Evolutionary conservation across 176 grass and related monocot species (phyloP), one percentile per base, ranked within the genome.

Genomic region (Panicum miliaceum): DNA sequence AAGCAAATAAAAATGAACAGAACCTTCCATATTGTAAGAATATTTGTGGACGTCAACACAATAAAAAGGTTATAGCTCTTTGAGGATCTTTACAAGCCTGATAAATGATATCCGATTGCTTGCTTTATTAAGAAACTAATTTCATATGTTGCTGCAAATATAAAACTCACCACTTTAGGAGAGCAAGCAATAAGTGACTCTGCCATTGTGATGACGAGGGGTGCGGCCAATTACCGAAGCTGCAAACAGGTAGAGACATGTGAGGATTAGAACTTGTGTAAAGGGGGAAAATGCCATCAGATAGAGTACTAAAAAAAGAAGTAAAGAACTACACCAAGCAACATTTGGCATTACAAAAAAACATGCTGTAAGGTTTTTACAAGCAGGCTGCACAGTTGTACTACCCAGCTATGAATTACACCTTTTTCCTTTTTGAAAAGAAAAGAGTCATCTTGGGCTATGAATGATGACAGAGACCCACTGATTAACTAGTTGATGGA

Each of bases 171-270:
- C 71, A 61, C 63, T 41, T 4, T 76, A 82, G 71, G 78, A 18
- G 85, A 38, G 9, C 12, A 26, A 61, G 62, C 27, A 38, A n/a
- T 11, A 67, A 68, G 58, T 46, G 84, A 79, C 4, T 20, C 48
- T 42, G 19, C 50, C 84, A 86, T 90, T 19, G 32, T 7, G 41
- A 83, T 8, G 16, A 67, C 14, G 12, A 86, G 50, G 22, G 47
- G 50, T 19, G 20, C 7, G 19, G 48, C 7, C 46, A 64, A 22
- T 57, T 48, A 47, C 41, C 10, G 18, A 56, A 65, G 10, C 88
- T 86, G 73, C 64, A 86, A 73, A 53, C 15, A 71, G 36, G 58
- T n/a, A n/a, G 65, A 57, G 60, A 90, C 16, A 34, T 22, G 46
- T 5, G 35, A 48, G 19, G 14, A 58, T 75, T 68, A 52, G 45